Base-by-base conservation (phyloP, 2,329 filamentous ascomycete species). In the Penicillium polonicum region DNA sequence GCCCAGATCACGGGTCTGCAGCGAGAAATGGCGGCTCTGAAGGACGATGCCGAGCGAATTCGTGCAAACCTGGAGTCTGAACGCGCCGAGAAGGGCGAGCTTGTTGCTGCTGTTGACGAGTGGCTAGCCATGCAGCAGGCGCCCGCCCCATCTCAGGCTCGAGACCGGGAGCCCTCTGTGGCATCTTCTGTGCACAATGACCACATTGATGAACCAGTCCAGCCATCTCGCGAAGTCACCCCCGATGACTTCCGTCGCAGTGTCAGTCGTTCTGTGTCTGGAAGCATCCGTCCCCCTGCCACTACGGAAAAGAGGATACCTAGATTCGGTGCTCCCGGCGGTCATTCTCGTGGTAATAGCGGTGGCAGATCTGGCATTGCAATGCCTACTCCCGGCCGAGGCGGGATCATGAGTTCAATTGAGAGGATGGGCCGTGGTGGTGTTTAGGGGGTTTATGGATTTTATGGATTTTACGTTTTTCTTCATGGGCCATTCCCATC, bases 321-420 rank as follows among this genome's bases (percentile, higher is more conserved):
- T 15, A 68, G 70, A 42, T 71, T 73, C 33, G 70, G 73, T 19
- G 69, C 69, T 55, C 60, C 67, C 4, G 61, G 59, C 29, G 65
- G 66, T 41, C 71, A 74, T 56, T 61, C 58, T 15, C 68, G 74
- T 23, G 70, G 73, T 10, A 75, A 72, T 46, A 77, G 73, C 52
- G 71, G 72, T 21, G 70, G 70, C 17, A 72, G 70, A 48, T 73
- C 72, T 17, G 72, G 72, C 2, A 75, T 75, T 59, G 72, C 72
- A 15, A 69, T 73, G 27, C 70, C 71, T 39, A 71, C 70, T 1
- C 72, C 74, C 9, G 76, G 78, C 15, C 82, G 90, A 67, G 86
- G 48, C 2, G 50, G 88, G 56, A 88, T 94, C 69, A 88, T 95
- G 87, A 89, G 83, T 66, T 91, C 89, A 19, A 94, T 95, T 72